Evolutionary conservation across 345 rosid genomes (phyloP).

Genomic region (Pistacia vera): DNA sequence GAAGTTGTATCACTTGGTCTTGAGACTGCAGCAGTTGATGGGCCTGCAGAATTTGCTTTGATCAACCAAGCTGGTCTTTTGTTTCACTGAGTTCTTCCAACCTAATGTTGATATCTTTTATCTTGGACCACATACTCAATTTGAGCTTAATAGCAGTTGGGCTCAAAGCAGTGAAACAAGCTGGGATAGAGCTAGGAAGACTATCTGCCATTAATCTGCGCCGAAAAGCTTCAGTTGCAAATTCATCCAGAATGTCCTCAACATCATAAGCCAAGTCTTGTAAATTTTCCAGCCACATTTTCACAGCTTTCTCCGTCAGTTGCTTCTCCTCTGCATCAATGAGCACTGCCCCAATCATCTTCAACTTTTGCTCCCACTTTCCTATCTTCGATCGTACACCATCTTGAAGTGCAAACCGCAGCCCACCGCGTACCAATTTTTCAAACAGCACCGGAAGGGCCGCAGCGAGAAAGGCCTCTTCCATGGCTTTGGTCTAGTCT

Average conservation of each 20-base stretch:
- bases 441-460: neutral
- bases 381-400: neutral
- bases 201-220: neutral
- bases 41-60: neutral
- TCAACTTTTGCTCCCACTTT: neutral
- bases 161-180: conserved; percentile 11
- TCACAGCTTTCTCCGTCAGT: neutral
- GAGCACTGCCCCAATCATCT: neutral
- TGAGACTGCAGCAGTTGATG: neutral
- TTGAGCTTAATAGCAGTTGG: neutral
- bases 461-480: neutral
- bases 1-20: neutral
- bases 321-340: conserved; percentile 8
- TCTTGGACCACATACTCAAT: neutral
- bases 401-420: neutral
- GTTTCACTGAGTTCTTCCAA: neutral
- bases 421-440: neutral
- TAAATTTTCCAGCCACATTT: conserved; percentile 9
- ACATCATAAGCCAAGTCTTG: conserved; percentile 10
- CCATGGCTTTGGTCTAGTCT: neutral
- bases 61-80: neutral
- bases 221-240: neutral
- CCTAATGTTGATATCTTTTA: neutral
- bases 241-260: conserved; percentile 13
- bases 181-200: neutral